These are phyloP conservation scores for Thalassiosira hispida DNA, from an alignment of 352 stramenopile genomes.

Conservation along the genomic window DNA sequence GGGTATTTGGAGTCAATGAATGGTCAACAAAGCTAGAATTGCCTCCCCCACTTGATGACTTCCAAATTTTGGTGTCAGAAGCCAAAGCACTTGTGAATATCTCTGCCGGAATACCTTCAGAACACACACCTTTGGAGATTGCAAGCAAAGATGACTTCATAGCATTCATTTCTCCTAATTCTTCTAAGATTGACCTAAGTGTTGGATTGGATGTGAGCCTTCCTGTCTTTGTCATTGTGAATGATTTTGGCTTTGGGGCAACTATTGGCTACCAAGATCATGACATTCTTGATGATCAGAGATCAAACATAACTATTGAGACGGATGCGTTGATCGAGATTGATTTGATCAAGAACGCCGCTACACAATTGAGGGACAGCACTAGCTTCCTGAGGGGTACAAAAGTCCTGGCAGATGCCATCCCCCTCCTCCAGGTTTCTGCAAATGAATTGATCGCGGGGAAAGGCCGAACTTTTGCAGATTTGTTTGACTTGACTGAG, in stretches of 20 bases:
- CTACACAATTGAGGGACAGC: not conserved
- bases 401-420: not conserved
- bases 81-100: not conserved
- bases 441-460: not conserved
- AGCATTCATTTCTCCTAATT: not conserved
- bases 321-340: not conserved
- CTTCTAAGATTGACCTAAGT: not conserved
- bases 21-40: slow-evolving; percentile 2
- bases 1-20: not conserved
- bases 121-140: not conserved
- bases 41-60: not conserved
- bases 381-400: not conserved
- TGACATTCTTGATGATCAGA: not conserved
- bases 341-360: not conserved
- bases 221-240: not conserved
- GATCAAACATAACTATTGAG: not conserved
- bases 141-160: not conserved
- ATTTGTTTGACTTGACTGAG: not conserved
- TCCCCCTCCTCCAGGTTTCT: not conserved
- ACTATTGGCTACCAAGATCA: not conserved
- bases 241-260: not conserved
- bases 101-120: not conserved
- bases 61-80: not conserved
- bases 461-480: not conserved
- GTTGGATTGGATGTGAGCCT: not conserved